These are phyloP conservation scores for Phytomonas francai DNA, from an alignment of 208 protist species.

Conservation along the genomic window DNA sequence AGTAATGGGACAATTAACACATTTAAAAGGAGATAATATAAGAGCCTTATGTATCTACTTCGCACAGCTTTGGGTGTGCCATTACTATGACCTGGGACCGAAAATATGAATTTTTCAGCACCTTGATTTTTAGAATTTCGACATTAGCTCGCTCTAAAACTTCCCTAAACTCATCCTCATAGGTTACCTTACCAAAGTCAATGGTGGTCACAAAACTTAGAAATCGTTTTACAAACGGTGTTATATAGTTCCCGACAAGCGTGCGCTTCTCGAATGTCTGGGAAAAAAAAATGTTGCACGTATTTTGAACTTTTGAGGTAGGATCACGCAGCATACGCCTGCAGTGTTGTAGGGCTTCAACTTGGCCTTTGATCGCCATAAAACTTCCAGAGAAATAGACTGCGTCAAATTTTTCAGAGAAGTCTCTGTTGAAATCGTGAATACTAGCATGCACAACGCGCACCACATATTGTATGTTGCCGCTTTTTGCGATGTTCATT, in stretches of 20 bases:
- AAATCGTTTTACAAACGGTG: conserved; percentile 45
- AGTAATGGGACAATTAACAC: not conserved
- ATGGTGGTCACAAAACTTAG: conserved; percentile 58
- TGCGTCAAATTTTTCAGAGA: conserved; percentile 45
- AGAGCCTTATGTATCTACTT: not conserved
- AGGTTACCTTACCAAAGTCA: conserved; percentile 82
- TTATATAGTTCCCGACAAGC: conserved; percentile 43
- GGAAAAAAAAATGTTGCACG: conserved; percentile 67
- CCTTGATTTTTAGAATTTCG: conserved; percentile 35
- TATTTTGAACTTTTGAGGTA: conserved; percentile 25
- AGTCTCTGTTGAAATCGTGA: conserved; percentile 47
- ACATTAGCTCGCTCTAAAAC: conserved; percentile 40
- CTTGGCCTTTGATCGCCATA: conserved; percentile 58
- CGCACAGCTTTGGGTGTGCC: conserved; percentile 30
- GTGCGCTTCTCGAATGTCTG: conserved; percentile 69
- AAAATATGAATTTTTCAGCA: conserved; percentile 37
- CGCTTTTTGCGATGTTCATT: conserved; percentile 29
- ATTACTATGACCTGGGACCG: conserved; percentile 53
- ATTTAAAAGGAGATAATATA: not conserved
- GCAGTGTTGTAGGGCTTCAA: conserved; percentile 47
- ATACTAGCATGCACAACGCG: conserved; percentile 51
- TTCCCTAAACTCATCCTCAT: conserved; percentile 57
- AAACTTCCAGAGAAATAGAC: conserved; percentile 82
- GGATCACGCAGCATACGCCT: conserved; percentile 55
- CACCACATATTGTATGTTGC: conserved; percentile 31